Percentiles rank a stretch among this genome's conserved stretches.
Conservation (phyloP, 2,329 filamentous ascomycete genomes). For the Hymenoscyphus albidus region DNA sequence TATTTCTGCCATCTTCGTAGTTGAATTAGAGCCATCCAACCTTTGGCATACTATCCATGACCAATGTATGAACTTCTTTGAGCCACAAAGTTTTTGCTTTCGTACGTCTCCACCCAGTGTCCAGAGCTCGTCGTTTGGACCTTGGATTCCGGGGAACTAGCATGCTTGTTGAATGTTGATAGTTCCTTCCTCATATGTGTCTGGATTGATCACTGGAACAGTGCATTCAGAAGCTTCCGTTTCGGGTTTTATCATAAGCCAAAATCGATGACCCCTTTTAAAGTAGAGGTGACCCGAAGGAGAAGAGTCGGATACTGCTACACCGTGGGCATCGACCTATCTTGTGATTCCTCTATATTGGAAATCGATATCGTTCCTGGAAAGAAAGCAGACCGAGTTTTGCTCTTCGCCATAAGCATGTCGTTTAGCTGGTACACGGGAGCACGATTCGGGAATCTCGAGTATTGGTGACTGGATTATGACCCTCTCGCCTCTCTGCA, state of each 20-base stretch:
- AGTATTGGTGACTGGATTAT: slow-evolving; percentile 27
- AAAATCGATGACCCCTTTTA: slow-evolving; percentile 20
- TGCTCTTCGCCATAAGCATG: slow-evolving; percentile 17
- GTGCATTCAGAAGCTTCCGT: slow-evolving; percentile 6
- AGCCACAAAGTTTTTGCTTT: slow-evolving; percentile 17
- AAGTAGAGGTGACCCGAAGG: slow-evolving; percentile 19
- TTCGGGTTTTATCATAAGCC: slow-evolving; percentile 19
- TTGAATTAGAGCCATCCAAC: slow-evolving; percentile 15
- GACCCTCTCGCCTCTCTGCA: slow-evolving; percentile 17
- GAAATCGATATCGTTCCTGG: slow-evolving; percentile 26
- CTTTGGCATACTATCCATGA: slow-evolving; percentile 25
- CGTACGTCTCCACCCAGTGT: slow-evolving; percentile 22
- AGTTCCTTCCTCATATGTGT: slow-evolving; percentile 18
- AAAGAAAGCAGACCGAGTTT: slow-evolving; percentile 26
- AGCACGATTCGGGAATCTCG: slow-evolving; percentile 12
- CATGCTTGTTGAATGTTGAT: slow-evolving; percentile 24
- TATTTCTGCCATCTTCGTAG: slow-evolving; percentile 16
- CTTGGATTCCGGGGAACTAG: slow-evolving; percentile 24
- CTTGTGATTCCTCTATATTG: slow-evolving; percentile 8
- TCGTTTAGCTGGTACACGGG: slow-evolving; percentile 23
- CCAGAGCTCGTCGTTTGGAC: slow-evolving; percentile 22
- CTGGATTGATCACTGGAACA: slow-evolving; percentile 28
- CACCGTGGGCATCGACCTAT: slow-evolving; percentile 23
- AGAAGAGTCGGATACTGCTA: slow-evolving; percentile 20
- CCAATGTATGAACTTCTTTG: slow-evolving; percentile 14